Evolutionary conservation across 345 rosid species (phyloP), one percentile per base, ranked within the genome.

Genomic region (Eucalyptus pauciflora): DNA sequence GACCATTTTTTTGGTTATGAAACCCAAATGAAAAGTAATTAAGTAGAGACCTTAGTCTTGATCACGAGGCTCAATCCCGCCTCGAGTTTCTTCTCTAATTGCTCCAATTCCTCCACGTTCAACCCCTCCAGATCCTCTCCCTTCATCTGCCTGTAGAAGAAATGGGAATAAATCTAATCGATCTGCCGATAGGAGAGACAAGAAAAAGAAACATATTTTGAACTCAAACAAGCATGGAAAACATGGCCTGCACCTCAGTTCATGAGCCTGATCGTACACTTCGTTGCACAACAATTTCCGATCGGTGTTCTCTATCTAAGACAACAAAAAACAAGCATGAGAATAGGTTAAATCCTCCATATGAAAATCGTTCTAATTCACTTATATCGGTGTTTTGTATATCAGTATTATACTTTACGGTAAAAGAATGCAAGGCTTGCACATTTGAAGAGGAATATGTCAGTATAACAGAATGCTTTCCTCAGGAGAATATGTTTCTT

Each of bases 51-150:
- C 89, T 64, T 50, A 86, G 54, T 88, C 89, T 89, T 88, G 37
- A 89, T 92, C 5, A 37, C 83, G 27, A 37, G 83, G 83, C 83
- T 76, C 83, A 20, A 7, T 37, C 83, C 27, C 2, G 48, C 27
- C 27, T 76, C 46, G 8, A 76, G 83, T 71, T 37, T 37, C 46
- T 71, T 71, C 81, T 92, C 92, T 54, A 92, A 18, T 33, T 89
- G 52, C 51, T 80, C 88, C 85, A 92, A 79, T 81, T 90, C 92
- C 41, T 90, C 91, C 41, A 86, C 16, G 48, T 83, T 88, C 85
- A 91, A 15, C 24, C 91, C 91, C 9, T 86, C 89, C 13, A 90
- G 87, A 67, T 92, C 89, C 71, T 92, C 93, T 50, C 88, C 92
- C 87, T 87, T 90, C 90, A 90, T 89, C 87, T 52, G 88, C 87